These are phyloP conservation scores for Venturia effusa DNA, from an alignment of 2,329 filamentous ascomycete species.

Conservation along the genomic window DNA sequence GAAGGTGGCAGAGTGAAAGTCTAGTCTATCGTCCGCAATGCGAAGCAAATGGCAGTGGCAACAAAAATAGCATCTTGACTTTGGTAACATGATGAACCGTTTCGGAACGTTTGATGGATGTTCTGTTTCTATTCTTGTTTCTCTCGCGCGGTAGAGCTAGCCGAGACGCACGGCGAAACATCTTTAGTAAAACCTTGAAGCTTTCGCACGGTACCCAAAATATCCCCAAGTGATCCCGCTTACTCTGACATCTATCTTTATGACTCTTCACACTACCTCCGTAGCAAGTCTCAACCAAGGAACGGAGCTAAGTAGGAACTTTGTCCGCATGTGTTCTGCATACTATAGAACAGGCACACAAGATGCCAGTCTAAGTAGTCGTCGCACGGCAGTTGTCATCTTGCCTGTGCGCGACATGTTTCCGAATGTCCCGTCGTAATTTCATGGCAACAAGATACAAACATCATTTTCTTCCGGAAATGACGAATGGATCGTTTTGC, in stretches of 20 bases:
- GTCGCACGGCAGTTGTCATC: not conserved
- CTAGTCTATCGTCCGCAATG: not conserved
- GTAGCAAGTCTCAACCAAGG: not conserved
- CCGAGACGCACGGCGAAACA: not conserved
- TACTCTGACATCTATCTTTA: not conserved
- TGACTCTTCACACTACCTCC: not conserved
- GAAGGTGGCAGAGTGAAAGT: not conserved
- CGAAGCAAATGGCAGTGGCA: not conserved
- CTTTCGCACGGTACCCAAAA: not conserved
- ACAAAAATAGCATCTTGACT: not conserved
- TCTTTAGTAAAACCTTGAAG: not conserved
- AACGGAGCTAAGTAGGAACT: not conserved
- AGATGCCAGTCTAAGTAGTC: not conserved
- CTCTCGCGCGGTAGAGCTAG: not conserved
- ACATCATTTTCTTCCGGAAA: no score
- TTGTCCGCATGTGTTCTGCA: not conserved
- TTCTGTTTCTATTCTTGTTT: conserved; percentile 1
- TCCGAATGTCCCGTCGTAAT: not conserved
- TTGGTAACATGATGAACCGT: not conserved
- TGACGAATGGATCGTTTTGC: no score
- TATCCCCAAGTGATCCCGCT: no score
- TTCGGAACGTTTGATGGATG: not conserved
- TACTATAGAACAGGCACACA: not conserved
- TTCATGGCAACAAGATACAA: no score
- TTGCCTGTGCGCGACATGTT: not conserved